Base-by-base conservation (phyloP, 2,329 filamentous ascomycete genomes). In the Phaeosphaeriaceae sp. region DNA sequence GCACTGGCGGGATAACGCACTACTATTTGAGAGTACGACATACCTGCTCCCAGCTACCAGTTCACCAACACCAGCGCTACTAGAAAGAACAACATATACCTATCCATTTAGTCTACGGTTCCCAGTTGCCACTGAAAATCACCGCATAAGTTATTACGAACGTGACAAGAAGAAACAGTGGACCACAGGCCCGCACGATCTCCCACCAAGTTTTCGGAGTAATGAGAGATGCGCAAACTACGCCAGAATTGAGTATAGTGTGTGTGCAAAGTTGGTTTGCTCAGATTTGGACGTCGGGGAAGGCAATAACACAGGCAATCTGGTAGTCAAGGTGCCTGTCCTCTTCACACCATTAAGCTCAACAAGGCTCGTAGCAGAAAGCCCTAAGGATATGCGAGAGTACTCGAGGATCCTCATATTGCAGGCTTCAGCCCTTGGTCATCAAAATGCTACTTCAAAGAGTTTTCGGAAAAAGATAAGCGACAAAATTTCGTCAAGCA, bases 1-100 rank as follows among this genome's bases (percentile, higher is more conserved):
- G 8, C 64, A 67, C 34, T 67, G 55, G 39, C 54, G 63, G 4
- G 64, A 67, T 43, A 50, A 64, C 17, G 60, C 56, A 11, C 58
- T 56, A 1, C 42, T 68, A 1, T 66, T 67, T 45, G 46, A 52
- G 13, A 50, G 61, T 6, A 50, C 41, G 1, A 44, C 42, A 16
- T 59, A 65, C 20, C 17, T 66, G 2, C 26, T 64, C 5, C 42
- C 46, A n/a, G 40, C 42, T 17, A 21, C 6, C 3, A 11, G 26
- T 2, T 26, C 16, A n/a, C 21, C 30, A 23, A 23, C 12, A 11
- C 18, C 37, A 15, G 26, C 15, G 13, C 41, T 62, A 3, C 11
- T 53, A 4, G 44, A 57, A 5, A 55, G 46, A 17, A 42, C 58
- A 32, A 37, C 18, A 0, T 63, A 66, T 43, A 56, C 46, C 3